Evolutionary conservation across 2,329 filamentous ascomycete species (phyloP).

Genomic region (Nemania abortiva): DNA sequence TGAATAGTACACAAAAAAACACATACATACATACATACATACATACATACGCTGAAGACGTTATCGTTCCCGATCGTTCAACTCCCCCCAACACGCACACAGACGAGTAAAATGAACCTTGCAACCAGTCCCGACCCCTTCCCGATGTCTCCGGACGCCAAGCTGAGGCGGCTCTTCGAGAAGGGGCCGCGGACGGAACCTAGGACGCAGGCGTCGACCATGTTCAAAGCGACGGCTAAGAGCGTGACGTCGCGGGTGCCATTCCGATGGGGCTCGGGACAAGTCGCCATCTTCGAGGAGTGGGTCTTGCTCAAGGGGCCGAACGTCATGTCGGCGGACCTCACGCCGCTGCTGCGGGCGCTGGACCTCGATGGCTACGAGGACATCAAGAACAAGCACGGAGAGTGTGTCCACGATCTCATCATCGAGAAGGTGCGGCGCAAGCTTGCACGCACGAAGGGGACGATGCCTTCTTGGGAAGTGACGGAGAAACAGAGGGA

Average conservation of each 20-base stretch:
- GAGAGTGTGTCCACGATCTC: conserved; percentile 24
- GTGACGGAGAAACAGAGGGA: neutral
- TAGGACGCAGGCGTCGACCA: conserved; percentile 22
- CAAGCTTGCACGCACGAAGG: conserved; percentile 14
- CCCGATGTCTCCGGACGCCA: neutral
- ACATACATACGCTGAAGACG: neutral
- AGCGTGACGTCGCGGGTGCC: conserved; percentile 15
- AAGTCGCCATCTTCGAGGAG: conserved; percentile 26
- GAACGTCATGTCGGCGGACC: conserved; percentile 16
- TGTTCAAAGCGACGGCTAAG: conserved; percentile 23
- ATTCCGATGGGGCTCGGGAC: conserved; percentile 18
- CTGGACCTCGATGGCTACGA: conserved; percentile 34
- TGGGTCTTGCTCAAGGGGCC: conserved; percentile 23
- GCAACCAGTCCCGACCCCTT: neutral
- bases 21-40: neutral
- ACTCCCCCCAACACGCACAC: neutral
- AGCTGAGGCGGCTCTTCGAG: neutral
- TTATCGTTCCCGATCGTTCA: too few relatives aligned
- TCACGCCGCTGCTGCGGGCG: conserved; percentile 15
- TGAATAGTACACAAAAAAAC: neutral
- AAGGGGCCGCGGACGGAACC: conserved; percentile 5
- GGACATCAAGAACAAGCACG: conserved; percentile 1
- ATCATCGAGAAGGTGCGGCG: conserved; percentile 28
- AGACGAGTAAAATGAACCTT: neutral
- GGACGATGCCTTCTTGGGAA: neutral